Evolutionary conservation across 2,329 filamentous ascomycete species (phyloP), one percentile per base, ranked within the genome.

Genomic region (Xylariaceae sp.): DNA sequence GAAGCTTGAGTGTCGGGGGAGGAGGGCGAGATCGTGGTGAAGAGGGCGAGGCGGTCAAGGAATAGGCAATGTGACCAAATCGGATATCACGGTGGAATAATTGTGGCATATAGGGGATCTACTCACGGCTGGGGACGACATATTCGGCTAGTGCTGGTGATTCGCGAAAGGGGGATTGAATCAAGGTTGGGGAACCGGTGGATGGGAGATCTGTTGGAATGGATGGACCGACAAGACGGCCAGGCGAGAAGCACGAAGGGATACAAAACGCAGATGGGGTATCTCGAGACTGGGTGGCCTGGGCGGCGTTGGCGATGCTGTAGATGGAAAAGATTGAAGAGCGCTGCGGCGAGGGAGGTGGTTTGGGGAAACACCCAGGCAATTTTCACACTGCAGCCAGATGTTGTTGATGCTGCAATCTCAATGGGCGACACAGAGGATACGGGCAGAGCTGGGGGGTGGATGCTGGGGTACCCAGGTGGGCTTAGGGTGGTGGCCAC

Each of bases 51-150:
- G 55, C 55, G 48, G 54, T 53, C 52, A 57, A 53, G 56, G 51
- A 55, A 44, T 49, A 41, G 12, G 45, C 51, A 27, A 46, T 22
- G 54, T 55, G 45, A 55, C 48, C 47, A 49, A 51, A 52, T 52
- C 43, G 39, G 32, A 49, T 44, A 49, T 44, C 45, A 42, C 45
- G 42, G n/a, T 51, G 53, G 15, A 36, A 36, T 14, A 10, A 14
- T 36, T 36, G 33, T 15, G 10, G 12, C 15, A 36, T 53, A 61
- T 62, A 62, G 59, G 59, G 58, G 59, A 60, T 52, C 39, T 40
- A 63, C 65, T 62, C 62, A 67, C 65, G 58, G 65, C 64, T 64
- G 64, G 64, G 58, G 65, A 60, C 58, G 64, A 67, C 65, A 67
- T 67, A 62, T 64, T 66, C 61, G 59, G 58, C 59, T 63, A 65